Evolutionary conservation across 225 moss, liverwort and hornwort species (phyloP), one percentile per base, ranked within the genome.

Genomic region (Pseudisothecium myosuroides): DNA sequence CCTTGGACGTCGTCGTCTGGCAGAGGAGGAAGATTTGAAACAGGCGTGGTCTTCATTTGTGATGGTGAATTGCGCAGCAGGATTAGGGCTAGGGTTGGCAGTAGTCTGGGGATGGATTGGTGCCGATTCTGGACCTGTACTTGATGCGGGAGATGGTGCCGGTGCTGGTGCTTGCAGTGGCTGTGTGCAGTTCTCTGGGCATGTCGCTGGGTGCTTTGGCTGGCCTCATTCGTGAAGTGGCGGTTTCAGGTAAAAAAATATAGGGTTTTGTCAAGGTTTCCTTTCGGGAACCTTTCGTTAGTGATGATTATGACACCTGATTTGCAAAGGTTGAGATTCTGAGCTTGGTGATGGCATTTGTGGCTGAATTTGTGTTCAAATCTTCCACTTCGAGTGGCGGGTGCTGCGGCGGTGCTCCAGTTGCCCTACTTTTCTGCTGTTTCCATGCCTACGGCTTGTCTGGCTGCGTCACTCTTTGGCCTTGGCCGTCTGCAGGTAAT

Each of bases 151-250:
- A 75, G 49, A 75, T 75, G 52, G 52, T 52, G 52, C 52, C 52
- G 21, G 76, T 34, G 76, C 34, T 76, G 76, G 50, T 76, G 76
- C 50, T 76, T 50, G 50, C 50, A 89, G 87, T 92, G 47, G 83
- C 92, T 60, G 50, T 93, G 24, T 92, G 90, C 29, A 56, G 90
- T 56, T 67, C 84, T 39, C 87, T 93, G 36, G 93, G 92, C 88
- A 90, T 92, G 90, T 92, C 92, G 55, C 87, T 93, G 60, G 92
- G 92, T 65, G 89, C 93, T 47, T 86, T 93, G 50, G 89, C 87
- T 80, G 89, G 92, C 27, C 90, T 92, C 45, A 71, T 93, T 64
- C 85, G 89, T 21, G 21, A 76, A 56, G 87, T 88, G 83, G 85
- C 92, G 14, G 13, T 76, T 50, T 76, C 50, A 50, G 64, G 90